phyloP scores from a whole-genome alignment of 352 stramenopile genomes.

The Poterioochromonas sp. region DNA sequence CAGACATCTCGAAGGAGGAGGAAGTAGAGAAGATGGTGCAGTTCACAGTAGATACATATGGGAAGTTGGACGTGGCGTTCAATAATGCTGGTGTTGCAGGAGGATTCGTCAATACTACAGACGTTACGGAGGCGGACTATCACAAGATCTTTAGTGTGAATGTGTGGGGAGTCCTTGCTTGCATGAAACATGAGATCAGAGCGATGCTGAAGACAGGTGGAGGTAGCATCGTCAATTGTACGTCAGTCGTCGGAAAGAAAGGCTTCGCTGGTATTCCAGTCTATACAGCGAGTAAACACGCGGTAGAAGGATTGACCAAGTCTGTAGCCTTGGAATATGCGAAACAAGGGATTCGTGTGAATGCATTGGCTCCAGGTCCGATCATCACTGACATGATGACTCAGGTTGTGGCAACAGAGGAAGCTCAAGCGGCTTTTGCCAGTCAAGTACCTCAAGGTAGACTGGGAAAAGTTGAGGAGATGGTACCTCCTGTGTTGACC shows the following conservation, averaged over 20 bases:
- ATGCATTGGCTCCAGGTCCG: slow-evolving; percentile 44
- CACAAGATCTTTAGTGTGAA: slow-evolving; percentile 41
- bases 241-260: slow-evolving; percentile 43
- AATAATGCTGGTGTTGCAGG: slow-evolving; percentile 40
- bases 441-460: too few species aligned
- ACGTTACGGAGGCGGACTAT: slow-evolving; percentile 41
- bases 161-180: slow-evolving; percentile 39
- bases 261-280: too few species aligned
- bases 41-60: not conserved
- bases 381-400: too few species aligned
- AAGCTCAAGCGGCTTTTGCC: too few species aligned
- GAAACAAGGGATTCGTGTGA: slow-evolving; percentile 39
- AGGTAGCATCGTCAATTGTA: slow-evolving; percentile 46
- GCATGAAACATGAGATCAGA: slow-evolving; percentile 35
- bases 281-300: slow-evolving; percentile 46
- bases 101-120: slow-evolving; percentile 38
- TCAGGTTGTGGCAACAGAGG: too few species aligned
- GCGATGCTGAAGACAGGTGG: slow-evolving; percentile 38
- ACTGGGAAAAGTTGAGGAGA: too few species aligned
- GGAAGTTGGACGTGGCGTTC: slow-evolving; percentile 34
- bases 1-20: slow-evolving; percentile 25
- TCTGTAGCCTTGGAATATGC: slow-evolving; percentile 42
- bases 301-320: slow-evolving; percentile 46
- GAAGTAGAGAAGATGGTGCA: slow-evolving; percentile 25
- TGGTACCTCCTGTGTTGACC: too few species aligned